Base-by-base conservation (phyloP, 106 monocot genomes). In the Dendrobium catenatum region DNA sequence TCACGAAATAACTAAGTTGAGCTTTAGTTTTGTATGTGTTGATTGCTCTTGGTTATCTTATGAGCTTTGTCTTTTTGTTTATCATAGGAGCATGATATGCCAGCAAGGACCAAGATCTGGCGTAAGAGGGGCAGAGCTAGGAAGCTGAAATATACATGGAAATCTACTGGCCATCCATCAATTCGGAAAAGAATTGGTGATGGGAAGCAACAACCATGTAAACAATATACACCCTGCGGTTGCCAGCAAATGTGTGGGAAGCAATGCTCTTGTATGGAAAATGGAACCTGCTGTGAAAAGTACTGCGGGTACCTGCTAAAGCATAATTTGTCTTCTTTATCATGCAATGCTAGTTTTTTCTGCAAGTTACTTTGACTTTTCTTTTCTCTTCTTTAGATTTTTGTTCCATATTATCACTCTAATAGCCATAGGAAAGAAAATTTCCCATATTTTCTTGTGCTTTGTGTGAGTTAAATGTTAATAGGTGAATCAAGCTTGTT, bases 211-310 rank as follows among this genome's bases (percentile, higher is more conserved):
- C 92, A 88, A 44, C 77, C 88, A 55, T 95, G 95, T 83, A 95
- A 83, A 77, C 93, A 95, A 81, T 99, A 95, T 79, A 87, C 87
- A 15, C 99, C 99, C 76, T 99, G 99, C 86, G 91, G 89, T 79
- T 99, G 99, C 79, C 89, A 83, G 79, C 95, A 83, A 78, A 88
- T 88, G 85, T 99, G 99, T 83, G 91, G 91, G 20, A 99, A 99
- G 78, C 83, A 95, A 55, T 99, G 99, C 81, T 85, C 99, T 73
- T 99, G 99, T 84, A 84, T 90, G 83, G 72, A 88, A 27, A 91
- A 95, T 85, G 89, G 89, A 80, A 99, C 93, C 67, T 99, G 99
- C 82, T 99, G 99, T 73, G 99, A 99, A 82, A 99, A 99, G 76
- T 99, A 99, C 67, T 99, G 99, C 77, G 95, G 93, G 99, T 99